These are phyloP conservation scores for Talaromyces rugulosus DNA, from an alignment of 2,329 filamentous ascomycete species.

Conservation along the genomic window DNA sequence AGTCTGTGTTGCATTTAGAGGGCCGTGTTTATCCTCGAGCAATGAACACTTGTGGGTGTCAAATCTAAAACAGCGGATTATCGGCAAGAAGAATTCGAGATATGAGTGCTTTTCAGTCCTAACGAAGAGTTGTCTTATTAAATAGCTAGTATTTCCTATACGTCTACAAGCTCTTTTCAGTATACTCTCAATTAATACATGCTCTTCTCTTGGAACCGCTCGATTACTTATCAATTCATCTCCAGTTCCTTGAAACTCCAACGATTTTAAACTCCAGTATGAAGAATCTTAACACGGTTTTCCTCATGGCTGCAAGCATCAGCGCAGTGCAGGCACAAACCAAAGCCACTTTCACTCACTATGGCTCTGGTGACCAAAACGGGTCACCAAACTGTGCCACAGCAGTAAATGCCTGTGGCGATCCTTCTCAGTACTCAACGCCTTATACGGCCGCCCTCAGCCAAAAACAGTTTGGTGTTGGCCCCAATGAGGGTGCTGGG, in stretches of 20 bases:
- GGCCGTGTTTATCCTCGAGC: neutral
- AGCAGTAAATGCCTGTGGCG: slow-evolving; percentile 33
- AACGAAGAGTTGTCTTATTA: neutral
- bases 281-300: neutral
- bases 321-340: neutral
- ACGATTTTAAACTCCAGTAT: neutral
- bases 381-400: slow-evolving; percentile 33
- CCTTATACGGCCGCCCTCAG: slow-evolving; percentile 36
- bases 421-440: slow-evolving; percentile 21
- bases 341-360: slow-evolving; percentile 31
- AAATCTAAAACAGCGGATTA: neutral
- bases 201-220: neutral
- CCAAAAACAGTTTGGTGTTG: slow-evolving; percentile 37
- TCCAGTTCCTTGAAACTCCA: neutral
- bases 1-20: no score
- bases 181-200: neutral
- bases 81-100: neutral
- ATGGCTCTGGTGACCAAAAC: slow-evolving; percentile 29
- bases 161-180: neutral
- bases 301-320: neutral
- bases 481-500: slow-evolving; percentile 32
- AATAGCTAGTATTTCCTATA: neutral
- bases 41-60: neutral
- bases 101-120: neutral
- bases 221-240: neutral